A percentile compares a stretch with the other conserved stretches of the same genome.
Conservation (phyloP, 441 rosid genomes). For the Geranium incanum region DNA sequence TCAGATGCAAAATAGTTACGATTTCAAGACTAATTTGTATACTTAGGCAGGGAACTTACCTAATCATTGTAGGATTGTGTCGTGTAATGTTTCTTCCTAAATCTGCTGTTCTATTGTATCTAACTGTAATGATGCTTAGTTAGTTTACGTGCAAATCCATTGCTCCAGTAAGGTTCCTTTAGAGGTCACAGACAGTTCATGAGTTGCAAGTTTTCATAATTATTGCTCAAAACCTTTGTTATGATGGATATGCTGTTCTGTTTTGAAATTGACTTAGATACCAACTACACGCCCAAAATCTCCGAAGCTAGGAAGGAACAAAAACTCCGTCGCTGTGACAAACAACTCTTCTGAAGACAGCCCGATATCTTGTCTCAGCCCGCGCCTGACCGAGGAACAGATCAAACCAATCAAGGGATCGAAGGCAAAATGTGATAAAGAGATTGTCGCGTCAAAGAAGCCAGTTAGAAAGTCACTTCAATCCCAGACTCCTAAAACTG, state of each 20-base stretch:
- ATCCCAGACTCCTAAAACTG: conserved; percentile 11
- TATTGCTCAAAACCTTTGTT: no score
- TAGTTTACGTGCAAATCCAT: background rate
- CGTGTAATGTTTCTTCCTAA: background rate
- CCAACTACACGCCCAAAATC: conserved; percentile 77
- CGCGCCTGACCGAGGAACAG: conserved; percentile 20
- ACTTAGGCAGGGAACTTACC: background rate
- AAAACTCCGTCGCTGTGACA: conserved; percentile 34
- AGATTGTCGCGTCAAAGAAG: conserved; percentile 26
- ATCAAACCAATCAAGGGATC: conserved; percentile 29
- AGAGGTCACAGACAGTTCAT: no score
- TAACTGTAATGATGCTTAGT: background rate
- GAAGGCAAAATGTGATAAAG: conserved; percentile 29
- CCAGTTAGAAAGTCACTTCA: conserved; percentile 11
- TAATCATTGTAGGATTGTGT: background rate
- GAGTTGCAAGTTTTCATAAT: no score
- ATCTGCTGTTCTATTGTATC: background rate
- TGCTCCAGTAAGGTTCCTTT: no score
- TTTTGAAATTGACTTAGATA: conserved; percentile 36
- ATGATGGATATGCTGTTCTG: background rate
- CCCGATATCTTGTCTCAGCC: conserved; percentile 24
- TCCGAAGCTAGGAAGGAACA: conserved; percentile 84
- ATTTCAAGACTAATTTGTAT: background rate
- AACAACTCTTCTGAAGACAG: conserved; percentile 31
- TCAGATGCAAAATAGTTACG: background rate